phyloP scores from a whole-genome alignment of 2,329 filamentous ascomycete genomes.

The Chalara sp. region DNA sequence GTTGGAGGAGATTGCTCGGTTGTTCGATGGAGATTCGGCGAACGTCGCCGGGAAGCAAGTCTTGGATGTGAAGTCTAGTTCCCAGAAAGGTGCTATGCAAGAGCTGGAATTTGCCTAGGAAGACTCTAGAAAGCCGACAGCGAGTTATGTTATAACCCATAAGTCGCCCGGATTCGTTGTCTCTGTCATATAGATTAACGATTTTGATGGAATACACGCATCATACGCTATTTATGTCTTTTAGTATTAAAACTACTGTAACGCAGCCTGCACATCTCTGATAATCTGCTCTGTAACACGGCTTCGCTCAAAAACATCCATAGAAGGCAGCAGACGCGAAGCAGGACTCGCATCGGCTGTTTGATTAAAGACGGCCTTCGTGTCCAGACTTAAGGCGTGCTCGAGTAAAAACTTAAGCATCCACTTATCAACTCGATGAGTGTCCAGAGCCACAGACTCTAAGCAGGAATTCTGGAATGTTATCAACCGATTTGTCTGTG shows the following conservation, averaged over 20 bases:
- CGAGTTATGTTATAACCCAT: too few species aligned
- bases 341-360: not conserved
- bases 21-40: slow-evolving; percentile 28
- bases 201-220: too few species aligned
- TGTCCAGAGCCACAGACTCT: slow-evolving; percentile 20
- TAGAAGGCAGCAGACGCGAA: not conserved
- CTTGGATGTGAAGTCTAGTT: too few species aligned
- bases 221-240: too few species aligned
- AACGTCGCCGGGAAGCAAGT: slow-evolving; percentile 8
- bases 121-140: too few species aligned
- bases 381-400: slow-evolving; percentile 27
- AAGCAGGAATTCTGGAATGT: slow-evolving; percentile 29
- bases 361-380: not conserved
- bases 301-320: not conserved
- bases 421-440: slow-evolving; percentile 27
- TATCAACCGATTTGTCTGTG: slow-evolving; percentile 26
- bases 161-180: too few species aligned
- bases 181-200: too few species aligned
- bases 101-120: too few species aligned
- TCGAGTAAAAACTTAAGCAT: slow-evolving; percentile 29
- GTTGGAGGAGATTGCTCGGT: slow-evolving; percentile 37
- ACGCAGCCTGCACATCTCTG: not conserved
- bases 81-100: too few species aligned
- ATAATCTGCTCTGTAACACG: not conserved
- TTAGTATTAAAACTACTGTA: too few species aligned